Evolutionary conservation across 495 filamentous ascomycete species (phyloP), one percentile per base, ranked within the genome.

Genomic region (Pyronema domesticum): DNA sequence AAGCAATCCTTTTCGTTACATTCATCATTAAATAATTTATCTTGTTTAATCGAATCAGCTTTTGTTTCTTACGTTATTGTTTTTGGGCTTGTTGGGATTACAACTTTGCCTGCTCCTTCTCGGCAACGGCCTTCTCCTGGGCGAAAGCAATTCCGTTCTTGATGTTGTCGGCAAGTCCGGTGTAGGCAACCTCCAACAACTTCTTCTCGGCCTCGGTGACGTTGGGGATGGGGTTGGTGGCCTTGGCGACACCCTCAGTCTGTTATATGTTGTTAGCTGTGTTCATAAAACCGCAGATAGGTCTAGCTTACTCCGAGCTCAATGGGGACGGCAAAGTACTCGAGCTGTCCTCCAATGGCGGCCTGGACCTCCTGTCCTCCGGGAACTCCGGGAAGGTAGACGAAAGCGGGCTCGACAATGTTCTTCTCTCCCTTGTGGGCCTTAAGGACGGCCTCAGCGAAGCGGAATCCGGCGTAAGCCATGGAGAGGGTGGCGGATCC

Each of bases 401-500:
- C 79, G 70, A 80, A 96, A 67, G 86, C 87, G 52, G 93, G 89
- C 74, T 94, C 88, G 48, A 95, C 77, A 62, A 96, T 82, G 58
- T 85, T 85, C 70, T 86, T 85, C 75, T 89, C 80, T 59, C 91
- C 91, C 68, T 83, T 66, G 53, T 35, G 30, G 43, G 35, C 63
- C 75, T 83, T 91, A 68, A 98, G 80, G 37, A 98, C 72, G 68
- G 83, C 83, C 76, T 95, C 88, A 62, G 91, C 82, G 67, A 95
- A 94, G 60, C 87, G 80, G 77, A 80, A 96, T 58, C 93, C 91
- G 61, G 91, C 91, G 67, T 84, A 95, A 53, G 91, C 91, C 91
- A 98, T 98, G 58, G 86, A 94, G 35, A 96, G 79, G 55, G 91
- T 98, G 59, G 91, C 91, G 39, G 89, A 95, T 58, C 91, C 91